A percentile compares a stretch with the other conserved stretches of the same genome.
These are phyloP conservation scores for Omphalea diandra DNA, from an alignment of 441 rosid genomes.

Conservation along the genomic window DNA sequence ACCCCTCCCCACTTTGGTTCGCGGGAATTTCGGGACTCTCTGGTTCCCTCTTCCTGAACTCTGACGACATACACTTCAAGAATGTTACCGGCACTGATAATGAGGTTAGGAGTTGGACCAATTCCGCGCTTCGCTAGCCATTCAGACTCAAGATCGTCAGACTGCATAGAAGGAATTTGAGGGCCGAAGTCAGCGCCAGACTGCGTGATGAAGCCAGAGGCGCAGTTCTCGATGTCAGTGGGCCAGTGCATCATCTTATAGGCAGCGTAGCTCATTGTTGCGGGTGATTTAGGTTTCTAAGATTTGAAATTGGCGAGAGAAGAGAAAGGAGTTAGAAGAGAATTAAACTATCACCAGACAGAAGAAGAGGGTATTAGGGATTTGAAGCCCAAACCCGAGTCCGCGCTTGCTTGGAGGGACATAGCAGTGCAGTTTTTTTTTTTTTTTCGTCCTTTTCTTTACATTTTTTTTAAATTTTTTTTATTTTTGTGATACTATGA, in stretches of 20 bases:
- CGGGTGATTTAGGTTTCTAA: constrained; percentile 21
- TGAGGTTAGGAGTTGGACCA: constrained; percentile 79
- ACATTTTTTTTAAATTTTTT: no score
- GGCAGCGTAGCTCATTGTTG: constrained; percentile 87
- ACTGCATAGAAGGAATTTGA: constrained; percentile 49
- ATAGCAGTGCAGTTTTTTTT: no score
- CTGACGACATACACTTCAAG: constrained; percentile 84
- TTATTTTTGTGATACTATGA: no score
- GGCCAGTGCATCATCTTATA: constrained; percentile 99
- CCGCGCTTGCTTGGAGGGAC: no score
- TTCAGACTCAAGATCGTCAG: constrained; percentile 72
- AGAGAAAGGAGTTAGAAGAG: neutral
- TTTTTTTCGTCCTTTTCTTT: no score
- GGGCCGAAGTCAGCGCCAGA: constrained; percentile 56
- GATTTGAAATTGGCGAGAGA: constrained; percentile 27
- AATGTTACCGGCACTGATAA: constrained; percentile 72
- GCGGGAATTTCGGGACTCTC: constrained; percentile 43
- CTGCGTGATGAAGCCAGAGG: constrained; percentile 85
- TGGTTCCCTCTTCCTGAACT: constrained; percentile 67
- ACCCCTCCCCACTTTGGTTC: constrained; percentile 71
- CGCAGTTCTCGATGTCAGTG: constrained; percentile 82
- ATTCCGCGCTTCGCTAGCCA: constrained; percentile 57
- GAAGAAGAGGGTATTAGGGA: neutral
- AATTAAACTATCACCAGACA: neutral
- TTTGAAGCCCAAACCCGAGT: no score